A percentile compares a stretch with the other conserved stretches of the same genome.
phyloP scores from a whole-genome alignment of 306 rosid genomes.

The Lathyrus oleraceus region DNA sequence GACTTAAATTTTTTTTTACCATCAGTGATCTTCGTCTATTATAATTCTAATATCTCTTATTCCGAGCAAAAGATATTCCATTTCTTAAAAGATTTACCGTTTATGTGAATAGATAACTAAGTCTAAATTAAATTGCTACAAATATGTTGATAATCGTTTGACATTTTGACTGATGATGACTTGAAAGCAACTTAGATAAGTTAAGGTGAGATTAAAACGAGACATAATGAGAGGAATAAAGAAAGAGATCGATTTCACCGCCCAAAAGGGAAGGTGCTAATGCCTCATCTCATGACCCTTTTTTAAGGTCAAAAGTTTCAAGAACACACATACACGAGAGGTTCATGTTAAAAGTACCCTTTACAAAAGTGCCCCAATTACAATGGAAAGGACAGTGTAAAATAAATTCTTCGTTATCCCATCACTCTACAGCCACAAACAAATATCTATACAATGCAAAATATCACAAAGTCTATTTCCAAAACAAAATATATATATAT shows the following conservation, averaged over 20 bases:
- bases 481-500: neutral
- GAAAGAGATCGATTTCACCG: conserved; percentile 20
- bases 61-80: too few relatives aligned
- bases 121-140: too few relatives aligned
- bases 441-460: neutral
- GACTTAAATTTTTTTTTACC: too few relatives aligned
- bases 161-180: too few relatives aligned
- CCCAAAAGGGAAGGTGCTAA: conserved; percentile 40
- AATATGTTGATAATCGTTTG: too few relatives aligned
- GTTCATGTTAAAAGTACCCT: conserved; percentile 55
- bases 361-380: conserved; percentile 34
- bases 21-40: too few relatives aligned
- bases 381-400: conserved; percentile 26
- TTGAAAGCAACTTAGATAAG: too few relatives aligned
- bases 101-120: too few relatives aligned
- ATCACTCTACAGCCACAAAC: conserved; percentile 27
- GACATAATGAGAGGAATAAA: neutral
- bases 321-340: conserved; percentile 49
- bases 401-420: conserved; percentile 23
- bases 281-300: conserved; percentile 37
- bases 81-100: too few relatives aligned
- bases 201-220: conserved; percentile 18
- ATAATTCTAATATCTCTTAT: too few relatives aligned
- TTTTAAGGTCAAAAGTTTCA: conserved; percentile 35
- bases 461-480: conserved; percentile 33